A percentile compares a stretch with the other conserved stretches of the same genome.
Evolutionary conservation across 2,329 filamentous ascomycete genomes (phyloP).

Genomic region (Trichoderma sp.): DNA sequence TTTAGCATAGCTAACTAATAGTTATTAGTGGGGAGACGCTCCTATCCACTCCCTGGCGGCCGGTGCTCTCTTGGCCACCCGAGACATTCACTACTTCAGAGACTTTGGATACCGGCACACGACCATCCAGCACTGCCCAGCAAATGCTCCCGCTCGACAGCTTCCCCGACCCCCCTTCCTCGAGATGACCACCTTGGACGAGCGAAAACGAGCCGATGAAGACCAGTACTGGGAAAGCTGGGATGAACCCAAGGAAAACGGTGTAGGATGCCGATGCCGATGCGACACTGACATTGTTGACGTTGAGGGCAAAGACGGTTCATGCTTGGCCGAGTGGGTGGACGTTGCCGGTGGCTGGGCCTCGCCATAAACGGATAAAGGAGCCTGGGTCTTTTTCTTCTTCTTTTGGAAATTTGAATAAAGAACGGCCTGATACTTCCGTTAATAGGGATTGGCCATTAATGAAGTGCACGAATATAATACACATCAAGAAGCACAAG

Average conservation of each 20-base stretch:
- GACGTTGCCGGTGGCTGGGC: conserved; percentile 95
- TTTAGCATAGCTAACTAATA: conserved; percentile 26
- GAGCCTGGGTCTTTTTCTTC: not conserved
- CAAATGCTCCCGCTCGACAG: conserved; percentile 89
- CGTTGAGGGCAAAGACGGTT: conserved; percentile 96
- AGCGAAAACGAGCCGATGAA: conserved; percentile 85
- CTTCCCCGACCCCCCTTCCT: conserved; percentile 78
- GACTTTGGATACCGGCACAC: conserved; percentile 98
- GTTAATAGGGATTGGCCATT: conserved; percentile 12
- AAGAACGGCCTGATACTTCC: conserved; percentile 12
- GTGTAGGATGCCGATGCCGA: conserved; percentile 92
- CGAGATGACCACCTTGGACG: conserved; percentile 78
- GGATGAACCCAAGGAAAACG: conserved; percentile 89
- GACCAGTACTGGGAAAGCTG: conserved; percentile 94
- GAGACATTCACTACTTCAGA: conserved; percentile 97
- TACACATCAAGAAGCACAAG: conserved; percentile 19
- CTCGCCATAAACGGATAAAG: conserved; percentile 44
- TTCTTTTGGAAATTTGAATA: conserved; percentile 23
- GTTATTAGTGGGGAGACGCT: conserved; percentile 87
- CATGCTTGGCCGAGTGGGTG: conserved; percentile 94
- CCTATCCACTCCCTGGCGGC: conserved; percentile 97
- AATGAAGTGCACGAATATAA: conserved; percentile 29
- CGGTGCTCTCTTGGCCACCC: conserved; percentile 77
- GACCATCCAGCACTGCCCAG: conserved; percentile 97
- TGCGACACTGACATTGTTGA: conserved; percentile 98